These are phyloP conservation scores for Trichoderma harzianum DNA, from an alignment of 2,329 filamentous ascomycete species.

Conservation along the genomic window DNA sequence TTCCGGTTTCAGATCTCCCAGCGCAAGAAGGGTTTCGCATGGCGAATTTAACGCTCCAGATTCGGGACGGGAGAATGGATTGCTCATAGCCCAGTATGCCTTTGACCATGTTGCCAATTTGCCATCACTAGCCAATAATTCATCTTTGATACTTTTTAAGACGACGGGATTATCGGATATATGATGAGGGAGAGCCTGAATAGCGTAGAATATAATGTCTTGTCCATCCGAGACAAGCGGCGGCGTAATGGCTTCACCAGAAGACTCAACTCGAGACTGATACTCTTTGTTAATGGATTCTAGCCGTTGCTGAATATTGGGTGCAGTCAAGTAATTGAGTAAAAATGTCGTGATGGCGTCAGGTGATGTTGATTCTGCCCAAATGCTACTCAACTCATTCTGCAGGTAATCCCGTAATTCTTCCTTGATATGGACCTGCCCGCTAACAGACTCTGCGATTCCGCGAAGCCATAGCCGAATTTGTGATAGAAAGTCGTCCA, in stretches of 20 bases:
- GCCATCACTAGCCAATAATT: not conserved
- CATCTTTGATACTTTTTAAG: not conserved
- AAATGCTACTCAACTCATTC: not conserved
- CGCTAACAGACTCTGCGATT: not conserved
- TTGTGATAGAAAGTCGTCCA: not conserved
- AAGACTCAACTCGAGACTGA: not conserved
- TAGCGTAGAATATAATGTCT: not conserved
- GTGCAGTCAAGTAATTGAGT: not conserved
- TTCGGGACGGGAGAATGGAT: not conserved
- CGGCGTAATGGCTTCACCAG: not conserved
- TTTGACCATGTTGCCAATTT: not conserved
- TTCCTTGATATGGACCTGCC: not conserved
- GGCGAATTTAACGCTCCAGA: not conserved
- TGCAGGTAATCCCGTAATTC: not conserved
- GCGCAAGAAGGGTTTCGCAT: not conserved
- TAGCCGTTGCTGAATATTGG: not conserved
- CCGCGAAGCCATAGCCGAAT: not conserved
- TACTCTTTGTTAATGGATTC: not conserved
- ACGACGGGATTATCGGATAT: not conserved
- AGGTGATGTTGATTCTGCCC: not conserved
- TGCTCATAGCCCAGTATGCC: not conserved
- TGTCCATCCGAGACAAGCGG: not conserved
- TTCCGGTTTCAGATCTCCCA: not conserved
- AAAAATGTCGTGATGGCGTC: not conserved
- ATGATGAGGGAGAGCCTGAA: not conserved